Base-by-base conservation (phyloP, 169 alveolate genomes). In the Plasmodium gonderi region DNA sequence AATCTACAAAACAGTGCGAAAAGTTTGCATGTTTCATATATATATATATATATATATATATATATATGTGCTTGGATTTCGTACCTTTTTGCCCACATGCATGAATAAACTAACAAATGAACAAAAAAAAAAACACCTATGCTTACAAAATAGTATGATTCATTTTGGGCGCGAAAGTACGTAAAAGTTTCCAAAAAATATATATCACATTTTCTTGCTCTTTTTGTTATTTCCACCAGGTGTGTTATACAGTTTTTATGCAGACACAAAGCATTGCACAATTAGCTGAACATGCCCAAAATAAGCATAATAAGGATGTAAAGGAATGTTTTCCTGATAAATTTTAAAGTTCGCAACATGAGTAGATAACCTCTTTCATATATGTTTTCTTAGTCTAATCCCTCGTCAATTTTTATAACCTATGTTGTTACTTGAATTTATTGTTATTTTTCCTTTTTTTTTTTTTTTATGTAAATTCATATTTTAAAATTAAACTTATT, bases 181-280 rank as follows among this genome's bases (percentile, higher is more conserved):
- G n/a, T n/a, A n/a, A n/a, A n/a, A n/a, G n/a, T n/a, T n/a, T n/a
- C 8, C 72, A 60, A 60, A 60, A 60, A 60, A 60, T 20, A n/a
- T 17, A 60, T 36, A 36, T 60, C 40, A n/a, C 40, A 29, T 60
- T 60, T 60, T 60, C 72, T 23, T 11, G 3, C 26, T 17, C 31
- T 83, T 11, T 23, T 49, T 74, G 40, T 23, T 23, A 20, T 29
- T 90, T 79, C 20, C 51, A 20, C 3, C 17, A 90, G 94, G 90
- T 90, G 33, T 90, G 94, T 36, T 90, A 90, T 67, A 90, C 94
- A 72, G 94, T 67, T 36, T 90, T 90, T 90, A 90, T 90, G 94
- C 49, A 90, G 81, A 90, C 94, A 33, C 94, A 90, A 69, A 90
- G 94, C 76, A 67, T 90, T 65, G 79, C 94, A 90, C 94, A 90